Conservation (phyloP, 2,329 filamentous ascomycete genomes). For the Pseudohalonectria lignicola region DNA sequence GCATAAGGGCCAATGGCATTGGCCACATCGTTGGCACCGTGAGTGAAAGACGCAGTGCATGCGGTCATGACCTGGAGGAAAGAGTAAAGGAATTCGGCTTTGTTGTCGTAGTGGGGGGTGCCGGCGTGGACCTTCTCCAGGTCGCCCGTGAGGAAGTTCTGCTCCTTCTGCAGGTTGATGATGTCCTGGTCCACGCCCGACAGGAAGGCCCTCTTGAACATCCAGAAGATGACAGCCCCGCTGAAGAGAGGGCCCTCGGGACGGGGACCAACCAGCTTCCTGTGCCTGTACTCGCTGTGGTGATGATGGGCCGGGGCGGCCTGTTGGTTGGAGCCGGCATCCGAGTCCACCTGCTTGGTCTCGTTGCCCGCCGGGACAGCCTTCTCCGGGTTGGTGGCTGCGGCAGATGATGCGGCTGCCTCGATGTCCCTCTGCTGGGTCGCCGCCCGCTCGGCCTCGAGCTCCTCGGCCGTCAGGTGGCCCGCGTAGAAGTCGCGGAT, state of each 20-base stretch:
- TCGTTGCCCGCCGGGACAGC: not conserved
- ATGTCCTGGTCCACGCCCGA: slow-evolving; percentile 34
- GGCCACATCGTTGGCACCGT: slow-evolving; percentile 57
- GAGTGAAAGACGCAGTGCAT: slow-evolving; percentile 50
- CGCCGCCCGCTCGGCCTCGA: slow-evolving; percentile 26
- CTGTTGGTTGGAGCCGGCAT: slow-evolving; percentile 12
- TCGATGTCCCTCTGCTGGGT: slow-evolving; percentile 12
- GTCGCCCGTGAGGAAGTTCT: slow-evolving; percentile 35
- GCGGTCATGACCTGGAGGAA: slow-evolving; percentile 51
- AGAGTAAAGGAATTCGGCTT: slow-evolving; percentile 48
- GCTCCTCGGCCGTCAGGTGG: slow-evolving; percentile 40
- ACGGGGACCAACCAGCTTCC: slow-evolving; percentile 22
- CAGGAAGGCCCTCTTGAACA: slow-evolving; percentile 31
- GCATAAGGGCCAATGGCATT: slow-evolving; percentile 54
- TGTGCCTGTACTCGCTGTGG: slow-evolving; percentile 7
- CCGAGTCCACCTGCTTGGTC: slow-evolving; percentile 6
- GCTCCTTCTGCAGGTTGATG: slow-evolving; percentile 21
- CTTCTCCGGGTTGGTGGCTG: not conserved
- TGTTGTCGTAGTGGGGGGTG: slow-evolving; percentile 50
- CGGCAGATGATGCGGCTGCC: slow-evolving; percentile 2
- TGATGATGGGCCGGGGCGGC: slow-evolving; percentile 5
- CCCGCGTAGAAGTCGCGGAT: slow-evolving; percentile 46
- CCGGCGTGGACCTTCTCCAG: slow-evolving; percentile 44
- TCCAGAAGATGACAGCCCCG: slow-evolving; percentile 30
- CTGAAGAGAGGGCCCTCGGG: slow-evolving; percentile 31